phyloP scores from a whole-genome alignment of 768 basidiomycete species.

The Pleurotus ostreatus region DNA sequence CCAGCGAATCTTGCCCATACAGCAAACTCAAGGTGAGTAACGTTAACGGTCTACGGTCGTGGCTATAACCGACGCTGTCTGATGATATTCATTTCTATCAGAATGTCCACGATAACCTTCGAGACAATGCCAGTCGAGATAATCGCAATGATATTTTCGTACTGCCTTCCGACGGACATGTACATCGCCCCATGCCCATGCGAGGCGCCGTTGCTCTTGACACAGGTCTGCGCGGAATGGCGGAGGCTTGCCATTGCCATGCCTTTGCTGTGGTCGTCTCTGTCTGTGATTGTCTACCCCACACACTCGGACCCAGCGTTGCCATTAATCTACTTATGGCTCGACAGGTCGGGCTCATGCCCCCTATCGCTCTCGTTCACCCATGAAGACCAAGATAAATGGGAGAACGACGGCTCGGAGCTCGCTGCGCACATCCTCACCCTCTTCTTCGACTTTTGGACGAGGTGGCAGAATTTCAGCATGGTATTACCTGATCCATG shows the following conservation, averaged over 20 bases:
- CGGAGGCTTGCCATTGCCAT: conserved; percentile 2
- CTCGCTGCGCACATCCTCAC: neutral
- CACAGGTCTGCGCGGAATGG: conserved; percentile 8
- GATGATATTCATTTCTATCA: neutral
- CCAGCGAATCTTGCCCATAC: neutral
- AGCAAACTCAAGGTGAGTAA: neutral
- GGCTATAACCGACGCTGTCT: no score
- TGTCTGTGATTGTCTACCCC: conserved; percentile 2
- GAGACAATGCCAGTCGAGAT: conserved; percentile 17
- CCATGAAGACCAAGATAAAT: conserved; percentile 1
- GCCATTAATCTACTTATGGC: conserved; percentile 3
- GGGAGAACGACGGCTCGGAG: conserved; percentile 5
- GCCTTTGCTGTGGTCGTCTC: conserved; percentile 5
- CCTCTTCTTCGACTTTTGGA: conserved; percentile 1
- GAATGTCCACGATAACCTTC: neutral
- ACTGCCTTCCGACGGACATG: conserved; percentile 51
- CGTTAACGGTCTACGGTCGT: no score
- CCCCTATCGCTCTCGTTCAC: conserved; percentile 4
- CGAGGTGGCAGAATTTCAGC: conserved; percentile 4
- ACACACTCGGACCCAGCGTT: conserved; percentile 2
- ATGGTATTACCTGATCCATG: neutral
- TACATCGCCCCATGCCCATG: neutral
- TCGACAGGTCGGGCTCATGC: conserved; percentile 4
- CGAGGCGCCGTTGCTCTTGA: conserved; percentile 8
- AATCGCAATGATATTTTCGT: conserved; percentile 44